These are phyloP conservation scores for Scutellaria galericulata DNA, from an alignment of 257 asterid species.

Conservation along the genomic window DNA sequence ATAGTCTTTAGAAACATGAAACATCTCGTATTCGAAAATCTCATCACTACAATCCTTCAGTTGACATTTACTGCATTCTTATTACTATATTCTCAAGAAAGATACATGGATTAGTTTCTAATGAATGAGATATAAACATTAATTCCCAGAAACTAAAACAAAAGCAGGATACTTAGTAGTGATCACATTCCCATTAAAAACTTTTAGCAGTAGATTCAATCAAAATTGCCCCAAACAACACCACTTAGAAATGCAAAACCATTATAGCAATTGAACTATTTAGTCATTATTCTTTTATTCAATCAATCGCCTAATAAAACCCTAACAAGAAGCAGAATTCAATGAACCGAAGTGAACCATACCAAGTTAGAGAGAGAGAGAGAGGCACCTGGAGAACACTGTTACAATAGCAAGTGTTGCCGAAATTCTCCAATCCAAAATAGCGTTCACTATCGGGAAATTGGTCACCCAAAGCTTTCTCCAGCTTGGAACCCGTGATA, in stretches of 20 bases:
- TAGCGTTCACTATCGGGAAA: conserved; percentile 72
- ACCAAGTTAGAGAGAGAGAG: background rate
- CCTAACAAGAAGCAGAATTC: background rate
- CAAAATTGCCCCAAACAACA: background rate
- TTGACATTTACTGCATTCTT: background rate
- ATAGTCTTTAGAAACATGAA: conserved; percentile 19
- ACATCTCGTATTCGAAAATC: background rate
- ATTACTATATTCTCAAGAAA: background rate
- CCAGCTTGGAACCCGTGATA: conserved; percentile 63
- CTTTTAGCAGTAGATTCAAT: conserved; percentile 8
- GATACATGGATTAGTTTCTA: background rate
- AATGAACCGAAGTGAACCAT: background rate
- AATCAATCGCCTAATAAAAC: conserved; percentile 3
- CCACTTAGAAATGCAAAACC: background rate
- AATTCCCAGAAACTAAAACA: conserved; percentile 1
- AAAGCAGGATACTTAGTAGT: background rate
- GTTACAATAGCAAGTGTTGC: conserved; percentile 69
- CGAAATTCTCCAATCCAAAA: conserved; percentile 69
- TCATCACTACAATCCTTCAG: background rate
- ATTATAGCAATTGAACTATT: conserved; percentile 14
- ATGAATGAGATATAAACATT: background rate
- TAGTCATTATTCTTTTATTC: background rate
- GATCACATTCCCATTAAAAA: background rate
- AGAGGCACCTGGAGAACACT: conserved; percentile 59
- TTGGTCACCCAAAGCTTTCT: conserved; percentile 65